Evolutionary conservation across 768 basidiomycete genomes (phyloP), one percentile per base, ranked within the genome.

Genomic region (Calocybe gangraenosa): DNA sequence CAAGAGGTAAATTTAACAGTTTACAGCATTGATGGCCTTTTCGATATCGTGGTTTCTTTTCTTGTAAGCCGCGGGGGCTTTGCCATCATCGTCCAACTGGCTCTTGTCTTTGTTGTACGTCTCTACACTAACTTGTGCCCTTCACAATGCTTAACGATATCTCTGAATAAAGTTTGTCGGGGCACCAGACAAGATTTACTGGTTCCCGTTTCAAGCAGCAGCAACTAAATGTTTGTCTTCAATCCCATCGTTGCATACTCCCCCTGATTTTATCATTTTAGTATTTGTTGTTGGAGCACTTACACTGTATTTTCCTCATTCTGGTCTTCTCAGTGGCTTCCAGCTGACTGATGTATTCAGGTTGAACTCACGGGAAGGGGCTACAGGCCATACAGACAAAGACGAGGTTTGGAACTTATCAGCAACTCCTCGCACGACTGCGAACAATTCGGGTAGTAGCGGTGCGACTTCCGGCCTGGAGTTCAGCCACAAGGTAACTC

Each of bases 261-360:
- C 32, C 3, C 34, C 21, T 13, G 43, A 38, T 25, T 18, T 42
- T n/a, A 2, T 11, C 20, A n/a, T 14, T 35, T 14, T 21, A 54
- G 53, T 54, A 17, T 54, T 51, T 28, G 47, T 54, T 20, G 38
- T 51, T 18, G 42, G 48, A 6, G 46, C 53, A n/a, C 51, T 54
- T 33, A 51, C 50, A 6, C 33, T 52, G 51, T 52, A 52, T 3
- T 47, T 3, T 33, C 14, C 6, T 31, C 19, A 7, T 28, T 8
- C n/a, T n/a, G 15, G 3, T 3, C 13, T 20, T 25, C 21, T 3
- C 8, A 11, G n/a, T n/a, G 6, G 8, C 20, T 22, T 35, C 15
- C 30, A 3, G 3, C 13, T 10, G 4, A 17, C 31, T 42, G 18
- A 42, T 30, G 1, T 22, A 7, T 20, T 4, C 3, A 45, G 44